A percentile compares a stretch with the other conserved stretches of the same genome.
These are phyloP conservation scores for Chytriomyces sp. DNA, from an alignment of 192 early-diverging fungal genomes.

Conservation along the genomic window DNA sequence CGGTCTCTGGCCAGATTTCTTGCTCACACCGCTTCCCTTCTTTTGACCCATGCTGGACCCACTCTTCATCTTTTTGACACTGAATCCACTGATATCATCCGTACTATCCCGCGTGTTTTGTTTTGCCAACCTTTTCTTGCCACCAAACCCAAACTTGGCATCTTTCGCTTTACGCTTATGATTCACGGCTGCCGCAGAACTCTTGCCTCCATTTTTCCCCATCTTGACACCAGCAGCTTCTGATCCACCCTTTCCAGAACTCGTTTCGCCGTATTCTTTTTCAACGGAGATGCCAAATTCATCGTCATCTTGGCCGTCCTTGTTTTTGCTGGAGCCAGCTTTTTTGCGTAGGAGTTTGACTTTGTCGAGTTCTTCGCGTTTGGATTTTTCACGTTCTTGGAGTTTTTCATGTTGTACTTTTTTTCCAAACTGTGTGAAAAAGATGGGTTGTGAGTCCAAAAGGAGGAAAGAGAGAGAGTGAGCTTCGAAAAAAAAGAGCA, in stretches of 20 bases:
- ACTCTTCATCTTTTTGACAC: slow-evolving; percentile 47
- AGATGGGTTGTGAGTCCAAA: neutral
- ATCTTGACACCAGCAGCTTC: slow-evolving; percentile 36
- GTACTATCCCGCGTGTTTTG: slow-evolving; percentile 79
- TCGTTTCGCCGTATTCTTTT: slow-evolving; percentile 28
- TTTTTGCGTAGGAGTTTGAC: slow-evolving; percentile 89
- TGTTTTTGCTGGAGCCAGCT: slow-evolving; percentile 59
- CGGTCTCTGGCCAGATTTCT: neutral
- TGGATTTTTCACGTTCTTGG: slow-evolving; percentile 83
- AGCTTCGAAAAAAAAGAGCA: neutral
- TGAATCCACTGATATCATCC: slow-evolving; percentile 75
- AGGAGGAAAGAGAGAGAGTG: neutral
- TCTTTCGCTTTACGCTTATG: slow-evolving; percentile 74
- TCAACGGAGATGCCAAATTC: slow-evolving; percentile 79
- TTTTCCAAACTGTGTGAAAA: slow-evolving; percentile 76
- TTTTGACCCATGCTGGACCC: neutral
- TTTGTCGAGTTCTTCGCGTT: slow-evolving; percentile 88
- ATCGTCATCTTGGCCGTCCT: slow-evolving; percentile 49
- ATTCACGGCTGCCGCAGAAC: slow-evolving; percentile 12
- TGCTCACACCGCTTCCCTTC: slow-evolving; percentile 13
- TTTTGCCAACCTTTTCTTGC: slow-evolving; percentile 79
- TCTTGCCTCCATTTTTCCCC: neutral
- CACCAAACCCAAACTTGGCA: slow-evolving; percentile 90
- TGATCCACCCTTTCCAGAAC: slow-evolving; percentile 30
- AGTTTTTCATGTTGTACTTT: slow-evolving; percentile 95